A percentile compares a stretch with the other conserved stretches of the same genome.
phyloP scores from a whole-genome alignment of 192 early-diverging fungal genomes.

The Lunasporangiospora selenospora region DNA sequence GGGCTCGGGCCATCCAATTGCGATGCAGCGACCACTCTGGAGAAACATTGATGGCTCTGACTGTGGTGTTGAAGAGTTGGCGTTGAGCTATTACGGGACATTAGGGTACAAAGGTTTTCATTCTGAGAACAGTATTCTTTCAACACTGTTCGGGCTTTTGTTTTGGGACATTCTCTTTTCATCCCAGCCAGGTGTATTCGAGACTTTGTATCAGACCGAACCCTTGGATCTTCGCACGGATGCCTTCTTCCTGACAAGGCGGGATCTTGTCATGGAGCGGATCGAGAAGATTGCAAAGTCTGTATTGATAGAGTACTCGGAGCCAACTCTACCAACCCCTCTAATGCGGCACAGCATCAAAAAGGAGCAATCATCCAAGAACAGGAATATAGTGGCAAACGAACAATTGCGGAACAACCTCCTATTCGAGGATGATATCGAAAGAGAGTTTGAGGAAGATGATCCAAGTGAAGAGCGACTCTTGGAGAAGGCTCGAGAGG shows the following conservation, averaged over 20 bases:
- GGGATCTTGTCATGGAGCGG: conserved; percentile 26
- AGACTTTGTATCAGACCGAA: conserved; percentile 71
- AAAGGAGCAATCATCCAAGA: not conserved
- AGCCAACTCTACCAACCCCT: too few species aligned
- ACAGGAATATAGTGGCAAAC: not conserved
- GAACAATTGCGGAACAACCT: conserved; percentile 1
- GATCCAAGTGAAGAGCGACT: conserved; percentile 44
- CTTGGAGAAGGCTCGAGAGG: conserved; percentile 8
- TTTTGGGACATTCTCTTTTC: conserved; percentile 78
- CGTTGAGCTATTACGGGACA: conserved; percentile 67
- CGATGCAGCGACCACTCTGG: conserved; percentile 45
- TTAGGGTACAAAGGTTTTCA: conserved; percentile 70
- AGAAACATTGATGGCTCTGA: conserved; percentile 61
- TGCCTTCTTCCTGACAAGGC: conserved; percentile 57
- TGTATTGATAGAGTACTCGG: not conserved
- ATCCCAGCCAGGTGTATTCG: conserved; percentile 67
- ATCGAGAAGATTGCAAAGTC: conserved; percentile 46
- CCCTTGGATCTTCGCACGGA: conserved; percentile 73
- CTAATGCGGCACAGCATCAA: too few species aligned
- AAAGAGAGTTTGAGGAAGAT: conserved; percentile 49
- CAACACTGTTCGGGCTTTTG: conserved; percentile 66
- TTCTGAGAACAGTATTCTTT: conserved; percentile 65
- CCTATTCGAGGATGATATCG: conserved; percentile 7
- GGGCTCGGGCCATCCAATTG: conserved; percentile 16
- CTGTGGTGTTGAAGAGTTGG: conserved; percentile 69